phyloP scores from a whole-genome alignment of 176 grass and related monocot genomes.

The Lolium perenne region DNA sequence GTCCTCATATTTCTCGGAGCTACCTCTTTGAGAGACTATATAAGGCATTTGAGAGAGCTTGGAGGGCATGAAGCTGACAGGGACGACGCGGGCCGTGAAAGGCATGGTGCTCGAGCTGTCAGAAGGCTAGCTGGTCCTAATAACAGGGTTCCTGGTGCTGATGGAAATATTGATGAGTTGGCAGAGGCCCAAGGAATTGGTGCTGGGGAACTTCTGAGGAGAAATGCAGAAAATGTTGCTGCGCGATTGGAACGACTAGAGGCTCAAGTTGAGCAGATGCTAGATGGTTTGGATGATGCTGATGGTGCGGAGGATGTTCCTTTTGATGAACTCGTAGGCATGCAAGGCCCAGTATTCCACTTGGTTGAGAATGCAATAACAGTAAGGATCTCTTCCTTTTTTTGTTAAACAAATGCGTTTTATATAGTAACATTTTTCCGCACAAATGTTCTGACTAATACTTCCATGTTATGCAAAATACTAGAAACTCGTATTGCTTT shows the following conservation, averaged over 20 bases:
- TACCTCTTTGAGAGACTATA: conserved; percentile 95
- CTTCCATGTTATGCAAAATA: background rate
- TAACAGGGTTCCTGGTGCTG: conserved; percentile 69
- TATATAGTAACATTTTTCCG: conserved; percentile 10
- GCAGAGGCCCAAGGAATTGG: conserved; percentile 81
- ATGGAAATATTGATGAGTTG: conserved; percentile 73
- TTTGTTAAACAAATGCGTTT: background rate
- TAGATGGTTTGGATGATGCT: conserved; percentile 98
- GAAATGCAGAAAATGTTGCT: conserved; percentile 99
- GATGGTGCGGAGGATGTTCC: conserved; percentile 99
- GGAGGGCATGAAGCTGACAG: conserved; percentile 91
- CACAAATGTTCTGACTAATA: conserved; percentile 8
- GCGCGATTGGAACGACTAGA: conserved; percentile 94
- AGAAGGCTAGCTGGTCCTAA: conserved; percentile 82
- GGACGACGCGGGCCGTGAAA: conserved; percentile 83
- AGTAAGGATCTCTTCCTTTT: conserved; percentile 47
- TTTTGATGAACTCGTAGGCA: conserved; percentile 96
- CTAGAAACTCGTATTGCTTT: conserved; percentile 25
- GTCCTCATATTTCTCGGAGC: conserved; percentile 99
- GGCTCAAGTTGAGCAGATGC: conserved; percentile 98
- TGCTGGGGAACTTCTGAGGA: conserved; percentile 83
- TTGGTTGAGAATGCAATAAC: conserved; percentile 99
- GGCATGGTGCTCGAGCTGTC: conserved; percentile 92
- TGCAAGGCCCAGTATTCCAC: conserved; percentile 99
- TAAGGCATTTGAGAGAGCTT: conserved; percentile 92